Base-by-base conservation (phyloP, 768 basidiomycete genomes). In the Leucocoprinus leucothites region DNA sequence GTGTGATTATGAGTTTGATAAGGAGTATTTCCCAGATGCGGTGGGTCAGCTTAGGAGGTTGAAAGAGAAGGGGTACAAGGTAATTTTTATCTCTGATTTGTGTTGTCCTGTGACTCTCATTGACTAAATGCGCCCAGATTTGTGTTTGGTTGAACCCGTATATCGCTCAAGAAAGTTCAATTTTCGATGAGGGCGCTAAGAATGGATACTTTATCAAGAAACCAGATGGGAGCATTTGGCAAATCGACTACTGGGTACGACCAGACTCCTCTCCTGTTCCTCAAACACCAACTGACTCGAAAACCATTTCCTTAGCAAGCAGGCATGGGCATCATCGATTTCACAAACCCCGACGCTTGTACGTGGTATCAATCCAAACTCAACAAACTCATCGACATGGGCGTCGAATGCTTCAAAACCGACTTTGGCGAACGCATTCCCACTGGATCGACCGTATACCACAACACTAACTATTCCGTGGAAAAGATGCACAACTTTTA, bases 171-270 rank as follows among this genome's bases (percentile, higher is more conserved):
- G 67, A 65, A 59, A 70, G 69, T 52, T 64, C 68, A 11, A 65
- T 80, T 8, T 80, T 76, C 57, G 67, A 73, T 21, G 77, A 78
- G 57, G 78, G 73, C 3, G 64, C 63, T 8, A 61, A 69, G 58
- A 71, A 69, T 13, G 77, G 74, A 0, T 80, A 76, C 59, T 76
- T 78, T 57, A 67, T 80, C 58, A 74, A 77, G 61, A 71, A 74
- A n/a, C 63, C 63, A 14, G 72, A 79, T 59, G 78, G 77, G 1
- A 71, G 69, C 54, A 63, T 68, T 9, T 71, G 67, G 68, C 69
- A 71, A 42, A 71, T 65, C 64, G 75, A 78, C 60, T 63, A 67
- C 51, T 79, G 78, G 69, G 68, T 67, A 42, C 31, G 55, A 18
- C 16, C 22, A 22, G 7, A 3, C 24, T 2, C 9, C 9, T 42